A percentile compares a stretch with the other conserved stretches of the same genome.
These are phyloP conservation scores for Trichoderma pleuroti DNA, from an alignment of 2,329 filamentous ascomycete genomes.

Conservation along the genomic window DNA sequence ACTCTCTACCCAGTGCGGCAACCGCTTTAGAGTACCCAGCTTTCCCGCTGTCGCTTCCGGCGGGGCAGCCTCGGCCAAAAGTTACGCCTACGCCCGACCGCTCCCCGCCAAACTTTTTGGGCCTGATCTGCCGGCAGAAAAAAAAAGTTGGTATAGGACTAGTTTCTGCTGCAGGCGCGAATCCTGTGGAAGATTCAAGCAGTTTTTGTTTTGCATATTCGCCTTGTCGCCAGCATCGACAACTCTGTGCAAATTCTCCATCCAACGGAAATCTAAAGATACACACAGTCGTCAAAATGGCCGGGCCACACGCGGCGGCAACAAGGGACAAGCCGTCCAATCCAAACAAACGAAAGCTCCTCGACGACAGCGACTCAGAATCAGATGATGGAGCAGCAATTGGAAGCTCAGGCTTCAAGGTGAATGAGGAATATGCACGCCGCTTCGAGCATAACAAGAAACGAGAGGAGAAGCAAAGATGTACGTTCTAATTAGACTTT, in stretches of 20 bases:
- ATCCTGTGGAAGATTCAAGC: neutral
- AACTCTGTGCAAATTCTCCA: neutral
- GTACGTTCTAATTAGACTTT: slow-evolving; percentile 42
- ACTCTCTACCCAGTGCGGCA: neutral
- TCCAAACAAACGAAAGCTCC: slow-evolving; percentile 45
- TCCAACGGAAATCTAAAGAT: neutral
- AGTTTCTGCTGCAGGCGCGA: slow-evolving; percentile 5
- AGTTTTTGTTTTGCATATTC: neutral
- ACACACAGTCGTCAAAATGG: slow-evolving; percentile 21
- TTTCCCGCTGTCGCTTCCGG: neutral
- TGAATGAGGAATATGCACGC: slow-evolving; percentile 86
- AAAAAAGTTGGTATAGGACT: slow-evolving; percentile 23
- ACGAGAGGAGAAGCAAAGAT: slow-evolving; percentile 74
- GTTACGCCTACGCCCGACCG: slow-evolving; percentile 20
- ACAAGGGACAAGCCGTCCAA: slow-evolving; percentile 25
- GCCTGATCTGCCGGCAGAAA: slow-evolving; percentile 20
- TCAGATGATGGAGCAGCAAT: slow-evolving; percentile 42
- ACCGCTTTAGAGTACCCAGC: neutral
- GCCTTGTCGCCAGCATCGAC: neutral
- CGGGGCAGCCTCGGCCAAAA: slow-evolving; percentile 18
- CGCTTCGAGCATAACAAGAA: slow-evolving; percentile 98
- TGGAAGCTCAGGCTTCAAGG: slow-evolving; percentile 58
- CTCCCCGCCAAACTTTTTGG: slow-evolving; percentile 21
- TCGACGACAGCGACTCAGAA: slow-evolving; percentile 55
- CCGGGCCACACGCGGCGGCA: slow-evolving; percentile 19